Base-by-base conservation (phyloP, 2,329 filamentous ascomycete species). In the Aspergillus novofumigatus region DNA sequence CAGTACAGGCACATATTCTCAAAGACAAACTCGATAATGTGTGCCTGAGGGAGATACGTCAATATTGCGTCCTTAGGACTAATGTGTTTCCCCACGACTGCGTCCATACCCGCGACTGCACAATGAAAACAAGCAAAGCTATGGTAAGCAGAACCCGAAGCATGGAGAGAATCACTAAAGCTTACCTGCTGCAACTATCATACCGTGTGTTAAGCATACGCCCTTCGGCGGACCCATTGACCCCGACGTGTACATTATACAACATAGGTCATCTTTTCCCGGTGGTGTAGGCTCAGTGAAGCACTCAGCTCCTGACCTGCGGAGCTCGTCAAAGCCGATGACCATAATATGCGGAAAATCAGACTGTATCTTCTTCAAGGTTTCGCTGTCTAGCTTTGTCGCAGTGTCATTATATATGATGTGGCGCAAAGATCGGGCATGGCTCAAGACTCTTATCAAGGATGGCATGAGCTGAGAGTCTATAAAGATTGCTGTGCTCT, bases 21-120 rank as follows among this genome's bases (percentile, higher is more conserved):
- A 64, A 99, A 91, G 57, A 93, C 89, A 75, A 96, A 94, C 75
- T 99, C 94, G 67, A 99, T 86, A 68, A 97, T 97, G 72, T 99
- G 94, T 2, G 94, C 92, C 53, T 96, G 86, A 1, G 94, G 94
- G 17, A 99, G 85, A 75, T 97, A 99, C 21, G 92, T 91, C 48
- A 99, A 83, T 45, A 97, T 81, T 49, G 84, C 83, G 66, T 99
- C 94, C 49, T 83, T 85, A 56, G 88, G 86, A 58, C 87, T 88
- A 51, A 97, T 84, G 67, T 88, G 88, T 57, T 87, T 86, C 23
- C 89, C 90, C 49, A 97, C 86, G 60, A 91, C 86, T 44, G 83
- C 83, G 69, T 88, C 85, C 49, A 96, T 85, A 72, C 94, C 94
- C 50, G 93, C 89, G 62, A 96, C 84, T 86, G 65, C 17, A 23